phyloP scores from a whole-genome alignment of 768 basidiomycete species.

The Amanita rubescens region DNA sequence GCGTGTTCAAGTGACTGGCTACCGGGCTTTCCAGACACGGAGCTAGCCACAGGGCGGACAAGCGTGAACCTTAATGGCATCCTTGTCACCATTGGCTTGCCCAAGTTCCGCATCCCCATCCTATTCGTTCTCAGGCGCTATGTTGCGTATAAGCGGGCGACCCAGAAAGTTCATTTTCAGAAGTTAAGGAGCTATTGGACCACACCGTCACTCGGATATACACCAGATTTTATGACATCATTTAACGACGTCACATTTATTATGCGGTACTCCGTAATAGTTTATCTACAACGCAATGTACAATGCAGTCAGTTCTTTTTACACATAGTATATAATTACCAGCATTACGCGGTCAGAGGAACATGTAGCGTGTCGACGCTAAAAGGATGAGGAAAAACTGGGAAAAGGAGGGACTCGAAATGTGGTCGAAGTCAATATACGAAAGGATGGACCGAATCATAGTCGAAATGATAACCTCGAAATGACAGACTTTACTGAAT shows the following conservation, averaged over 20 bases:
- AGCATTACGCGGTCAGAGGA: not conserved
- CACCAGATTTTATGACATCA: constrained; percentile 6
- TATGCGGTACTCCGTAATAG: not conserved
- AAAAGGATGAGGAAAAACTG: not conserved
- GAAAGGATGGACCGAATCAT: not conserved
- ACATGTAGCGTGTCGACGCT: not conserved
- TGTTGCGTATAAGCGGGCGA: constrained; percentile 34
- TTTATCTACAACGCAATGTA: constrained; percentile 6
- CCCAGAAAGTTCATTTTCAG: constrained; percentile 39
- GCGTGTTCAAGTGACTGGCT: constrained; percentile 74
- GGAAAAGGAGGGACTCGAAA: constrained; percentile 2
- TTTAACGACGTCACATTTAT: constrained; percentile 3
- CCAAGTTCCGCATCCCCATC: not conserved
- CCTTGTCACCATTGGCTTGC: constrained; percentile 8
- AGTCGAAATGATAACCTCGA: not conserved
- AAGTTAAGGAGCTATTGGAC: not conserved
- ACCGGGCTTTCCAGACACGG: constrained; percentile 64
- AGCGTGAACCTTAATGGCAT: constrained; percentile 18
- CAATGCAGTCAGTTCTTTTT: not conserved
- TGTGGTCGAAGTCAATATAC: not conserved
- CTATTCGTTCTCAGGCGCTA: not conserved
- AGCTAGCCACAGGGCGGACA: constrained; percentile 50
- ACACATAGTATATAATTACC: not conserved
- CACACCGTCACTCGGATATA: not conserved
- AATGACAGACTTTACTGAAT: too few relatives aligned